phyloP scores from a whole-genome alignment of 2,329 filamentous ascomycete genomes.

The Phialophora chinensis region DNA sequence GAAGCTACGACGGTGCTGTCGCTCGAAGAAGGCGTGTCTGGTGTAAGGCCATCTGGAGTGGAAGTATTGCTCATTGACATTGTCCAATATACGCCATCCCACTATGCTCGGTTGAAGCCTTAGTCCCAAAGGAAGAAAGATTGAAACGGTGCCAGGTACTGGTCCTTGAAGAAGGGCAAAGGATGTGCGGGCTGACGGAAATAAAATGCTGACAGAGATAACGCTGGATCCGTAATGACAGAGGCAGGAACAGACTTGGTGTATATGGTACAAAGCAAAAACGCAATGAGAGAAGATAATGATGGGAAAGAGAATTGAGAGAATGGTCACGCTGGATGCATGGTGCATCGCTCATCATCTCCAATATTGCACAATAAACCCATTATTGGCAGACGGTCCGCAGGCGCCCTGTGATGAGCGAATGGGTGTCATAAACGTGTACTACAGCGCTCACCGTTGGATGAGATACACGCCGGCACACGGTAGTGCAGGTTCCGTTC shows the following conservation, averaged over 20 bases:
- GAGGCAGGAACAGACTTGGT: background rate
- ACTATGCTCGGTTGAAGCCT: background rate
- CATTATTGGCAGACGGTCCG: background rate
- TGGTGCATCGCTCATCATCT: background rate
- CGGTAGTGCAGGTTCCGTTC: background rate
- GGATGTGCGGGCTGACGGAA: background rate
- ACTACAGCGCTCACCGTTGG: slow-evolving; percentile 1
- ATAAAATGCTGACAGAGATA: slow-evolving; percentile 19
- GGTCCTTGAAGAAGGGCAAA: background rate
- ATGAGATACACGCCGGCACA: background rate
- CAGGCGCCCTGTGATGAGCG: slow-evolving; percentile 10
- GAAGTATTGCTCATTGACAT: slow-evolving; percentile 24
- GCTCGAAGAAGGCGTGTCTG: slow-evolving; percentile 15
- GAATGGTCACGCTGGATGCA: background rate
- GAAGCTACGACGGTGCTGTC: slow-evolving; percentile 18
- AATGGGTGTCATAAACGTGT: slow-evolving; percentile 6
- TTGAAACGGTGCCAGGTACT: background rate
- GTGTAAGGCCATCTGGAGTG: slow-evolving; percentile 5
- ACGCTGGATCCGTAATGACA: slow-evolving; percentile 6
- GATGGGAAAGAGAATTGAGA: background rate
- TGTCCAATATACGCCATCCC: slow-evolving; percentile 23
- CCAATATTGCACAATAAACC: background rate
- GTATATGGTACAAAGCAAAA: background rate
- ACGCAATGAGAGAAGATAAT: background rate
- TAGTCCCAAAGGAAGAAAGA: background rate